Evolutionary conservation across 805 yeast genomes (phyloP), one percentile per base, ranked within the genome.

Genomic region (Starmerella stigmatis): DNA sequence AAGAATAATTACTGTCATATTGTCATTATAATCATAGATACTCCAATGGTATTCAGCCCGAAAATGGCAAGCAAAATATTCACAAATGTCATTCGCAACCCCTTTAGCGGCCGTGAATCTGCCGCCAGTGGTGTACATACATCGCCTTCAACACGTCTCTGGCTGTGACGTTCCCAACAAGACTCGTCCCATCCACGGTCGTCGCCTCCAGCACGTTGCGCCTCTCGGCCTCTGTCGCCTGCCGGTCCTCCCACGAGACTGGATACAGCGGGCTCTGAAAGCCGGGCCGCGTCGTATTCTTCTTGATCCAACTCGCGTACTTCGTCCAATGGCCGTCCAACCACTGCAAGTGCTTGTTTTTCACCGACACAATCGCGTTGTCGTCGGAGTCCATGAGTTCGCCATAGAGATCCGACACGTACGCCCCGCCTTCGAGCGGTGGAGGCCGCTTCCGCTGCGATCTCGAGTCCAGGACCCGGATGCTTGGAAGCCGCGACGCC

Each of bases 381-480:
- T 11, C 31, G 28, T 30, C 23, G 25, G 37, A 12, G 11, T 50
- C 49, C 32, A 22, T 38, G 25, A 51, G 23, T 17, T 40, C 39
- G 2, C 29, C 19, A 32, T 51, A 51, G 13, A 41, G 30, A 4
- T 40, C 47, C 11, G 53, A 49, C 17, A 44, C 27, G 23, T 33
- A 50, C 23, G 31, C 39, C 11, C 45, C 44, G 6, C n/a, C 17
- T 5, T 19, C 33, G 3, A 51, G 30, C 13, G n/a, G 29, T 21
- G 28, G 7, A 6, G 31, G 42, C 16, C 22, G 11, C 22, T 23
- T 36, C 28, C 27, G 28, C 30, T 50, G 51, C 11, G 42, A 32
- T 8, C 59, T 46, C 33, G 56, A 16, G 33, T 57, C 60, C 10
- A 57, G 49, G 13, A 50, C 48, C 37, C 55, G 46, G 26, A 45